These are phyloP conservation scores for Schizothecium vesticola DNA, from an alignment of 495 filamentous ascomycete species.

Conservation along the genomic window DNA sequence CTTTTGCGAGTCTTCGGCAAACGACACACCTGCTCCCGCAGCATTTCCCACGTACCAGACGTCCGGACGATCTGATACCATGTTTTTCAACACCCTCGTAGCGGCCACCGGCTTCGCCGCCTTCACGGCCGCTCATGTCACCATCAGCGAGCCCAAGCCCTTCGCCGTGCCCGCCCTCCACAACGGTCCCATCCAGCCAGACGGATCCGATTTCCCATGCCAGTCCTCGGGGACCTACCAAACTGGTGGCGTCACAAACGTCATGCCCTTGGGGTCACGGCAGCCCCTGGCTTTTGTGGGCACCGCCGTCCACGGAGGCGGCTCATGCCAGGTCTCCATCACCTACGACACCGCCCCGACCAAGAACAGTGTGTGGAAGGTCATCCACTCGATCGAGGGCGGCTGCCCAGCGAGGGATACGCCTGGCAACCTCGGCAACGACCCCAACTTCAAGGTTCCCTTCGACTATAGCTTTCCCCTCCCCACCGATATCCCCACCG, in stretches of 20 bases:
- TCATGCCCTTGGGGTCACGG: conserved; percentile 47
- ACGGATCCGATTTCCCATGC: conserved; percentile 74
- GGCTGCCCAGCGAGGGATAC: conserved; percentile 60
- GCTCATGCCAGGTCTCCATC: conserved; percentile 79
- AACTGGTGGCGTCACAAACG: conserved; percentile 35
- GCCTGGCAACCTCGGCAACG: conserved; percentile 36
- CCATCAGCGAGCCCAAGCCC: conserved; percentile 63
- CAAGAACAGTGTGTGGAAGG: conserved; percentile 59
- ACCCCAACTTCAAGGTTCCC: conserved; percentile 23
- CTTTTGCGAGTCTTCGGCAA: not conserved
- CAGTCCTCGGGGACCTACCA: conserved; percentile 47
- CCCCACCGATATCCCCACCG: conserved; percentile 51
- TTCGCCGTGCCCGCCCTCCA: conserved; percentile 46
- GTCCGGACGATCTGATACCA: conserved; percentile 37
- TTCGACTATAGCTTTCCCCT: conserved; percentile 52
- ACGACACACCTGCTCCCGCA: conserved; percentile 8
- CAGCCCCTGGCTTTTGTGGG: conserved; percentile 54
- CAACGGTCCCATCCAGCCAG: conserved; percentile 50
- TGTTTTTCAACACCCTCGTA: conserved; percentile 32
- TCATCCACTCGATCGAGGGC: conserved; percentile 78
- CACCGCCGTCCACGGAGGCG: conserved; percentile 72
- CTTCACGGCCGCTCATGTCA: conserved; percentile 61
- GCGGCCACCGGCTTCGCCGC: conserved; percentile 40
- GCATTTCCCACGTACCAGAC: conserved; percentile 20
- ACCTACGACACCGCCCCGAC: conserved; percentile 64